These are phyloP conservation scores for Juncus inflexus DNA, from an alignment of 176 grass and related monocot species.

Conservation along the genomic window DNA sequence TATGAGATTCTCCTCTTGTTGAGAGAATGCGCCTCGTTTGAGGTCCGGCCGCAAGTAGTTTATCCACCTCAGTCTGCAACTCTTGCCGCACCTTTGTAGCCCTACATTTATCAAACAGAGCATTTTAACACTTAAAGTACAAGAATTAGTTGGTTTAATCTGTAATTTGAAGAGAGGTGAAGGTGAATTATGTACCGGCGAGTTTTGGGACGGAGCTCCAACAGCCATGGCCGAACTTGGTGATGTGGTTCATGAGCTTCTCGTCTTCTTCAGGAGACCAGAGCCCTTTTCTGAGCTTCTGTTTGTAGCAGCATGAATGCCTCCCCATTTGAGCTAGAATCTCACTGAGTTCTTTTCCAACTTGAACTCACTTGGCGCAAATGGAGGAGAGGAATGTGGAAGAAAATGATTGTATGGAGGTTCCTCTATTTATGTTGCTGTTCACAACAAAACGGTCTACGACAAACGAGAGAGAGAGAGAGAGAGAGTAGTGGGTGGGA, in stretches of 20 bases:
- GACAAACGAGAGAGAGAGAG: no score
- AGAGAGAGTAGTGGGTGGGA: no score
- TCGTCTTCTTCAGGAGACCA: conserved; percentile 38
- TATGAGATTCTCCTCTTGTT: conserved; percentile 21
- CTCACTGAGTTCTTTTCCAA: no score
- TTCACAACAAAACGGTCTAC: no score
- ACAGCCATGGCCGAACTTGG: conserved; percentile 29
- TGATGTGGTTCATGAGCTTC: conserved; percentile 27
- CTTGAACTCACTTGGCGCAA: no score
- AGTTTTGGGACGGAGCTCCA: conserved; percentile 29
- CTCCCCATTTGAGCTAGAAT: conserved; percentile 13
- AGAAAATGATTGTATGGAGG: no score
- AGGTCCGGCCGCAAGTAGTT: conserved; percentile 36
- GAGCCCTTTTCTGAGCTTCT: conserved; percentile 27
- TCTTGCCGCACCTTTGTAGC: conserved; percentile 34
- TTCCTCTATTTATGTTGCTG: no score
- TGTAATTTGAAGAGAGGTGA: neutral
- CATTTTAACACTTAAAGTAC: no score
- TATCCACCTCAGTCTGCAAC: conserved; percentile 41
- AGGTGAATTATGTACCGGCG: conserved; percentile 20
- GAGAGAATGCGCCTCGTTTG: conserved; percentile 28
- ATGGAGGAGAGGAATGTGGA: no score
- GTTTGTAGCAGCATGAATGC: conserved; percentile 16
- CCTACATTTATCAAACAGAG: conserved; percentile 11
- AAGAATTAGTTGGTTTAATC: neutral